phyloP scores from a whole-genome alignment of 2,329 filamentous ascomycete species.

The Alternaria incomplexa region DNA sequence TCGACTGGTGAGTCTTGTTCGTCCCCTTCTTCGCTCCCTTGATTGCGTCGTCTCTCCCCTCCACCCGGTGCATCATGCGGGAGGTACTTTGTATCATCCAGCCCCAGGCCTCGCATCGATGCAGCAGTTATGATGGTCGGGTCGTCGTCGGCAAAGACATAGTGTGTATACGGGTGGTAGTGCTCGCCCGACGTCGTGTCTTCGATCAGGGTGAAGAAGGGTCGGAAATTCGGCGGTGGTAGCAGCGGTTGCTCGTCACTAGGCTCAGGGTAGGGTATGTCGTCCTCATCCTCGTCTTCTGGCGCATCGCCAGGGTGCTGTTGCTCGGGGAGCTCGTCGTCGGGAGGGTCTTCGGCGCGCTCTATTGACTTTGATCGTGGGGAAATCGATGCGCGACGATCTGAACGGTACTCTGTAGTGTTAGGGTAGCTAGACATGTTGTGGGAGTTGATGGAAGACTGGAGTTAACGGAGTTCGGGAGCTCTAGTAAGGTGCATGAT shows the following conservation, averaged over 20 bases:
- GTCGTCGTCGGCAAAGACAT: conserved; percentile 93
- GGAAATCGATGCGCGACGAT: conserved; percentile 25
- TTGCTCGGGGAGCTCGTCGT: conserved; percentile 24
- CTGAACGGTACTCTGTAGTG: conserved; percentile 22
- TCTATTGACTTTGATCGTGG: conserved; percentile 34
- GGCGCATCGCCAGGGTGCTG: conserved; percentile 28
- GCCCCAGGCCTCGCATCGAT: conserved; percentile 61
- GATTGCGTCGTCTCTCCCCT: conserved; percentile 18
- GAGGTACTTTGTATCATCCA: conserved; percentile 50
- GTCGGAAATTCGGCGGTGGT: conserved; percentile 66
- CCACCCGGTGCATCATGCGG: conserved; percentile 32
- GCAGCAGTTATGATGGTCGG: conserved; percentile 75
- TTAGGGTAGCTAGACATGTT: conserved; percentile 40
- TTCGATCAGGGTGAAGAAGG: conserved; percentile 85
- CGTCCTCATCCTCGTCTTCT: conserved; percentile 27
- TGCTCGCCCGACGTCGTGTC: conserved; percentile 76
- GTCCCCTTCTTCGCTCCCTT: conserved; percentile 30
- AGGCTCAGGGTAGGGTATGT: conserved; percentile 44
- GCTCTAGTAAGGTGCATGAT: conserved; percentile 25
- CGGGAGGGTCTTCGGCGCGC: conserved; percentile 32
- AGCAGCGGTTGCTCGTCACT: conserved; percentile 43
- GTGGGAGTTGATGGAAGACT: conserved; percentile 19
- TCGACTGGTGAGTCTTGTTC: conserved; percentile 35
- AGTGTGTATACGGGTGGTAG: conserved; percentile 85
- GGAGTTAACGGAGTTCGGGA: conserved; percentile 32